These are phyloP conservation scores for Penicillium hordei DNA, from an alignment of 2,329 filamentous ascomycete genomes.

Conservation along the genomic window DNA sequence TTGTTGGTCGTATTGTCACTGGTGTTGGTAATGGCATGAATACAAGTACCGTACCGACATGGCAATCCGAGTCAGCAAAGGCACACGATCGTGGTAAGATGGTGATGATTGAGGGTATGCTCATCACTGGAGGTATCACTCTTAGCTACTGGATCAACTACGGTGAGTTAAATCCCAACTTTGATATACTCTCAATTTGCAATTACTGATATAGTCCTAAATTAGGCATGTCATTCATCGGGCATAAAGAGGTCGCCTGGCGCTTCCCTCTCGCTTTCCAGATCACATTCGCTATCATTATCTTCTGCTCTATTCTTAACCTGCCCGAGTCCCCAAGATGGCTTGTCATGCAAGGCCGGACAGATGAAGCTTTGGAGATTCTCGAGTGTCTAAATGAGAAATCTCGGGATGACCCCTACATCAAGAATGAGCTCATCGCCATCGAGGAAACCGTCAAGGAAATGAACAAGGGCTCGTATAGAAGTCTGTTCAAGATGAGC, in stretches of 20 bases:
- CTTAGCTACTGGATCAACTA: conserved; percentile 51
- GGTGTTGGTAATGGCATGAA: conserved; percentile 54
- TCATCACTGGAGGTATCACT: conserved; percentile 51
- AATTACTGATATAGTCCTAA: neutral
- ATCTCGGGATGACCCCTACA: conserved; percentile 40
- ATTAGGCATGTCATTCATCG: conserved; percentile 48
- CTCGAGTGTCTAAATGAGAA: conserved; percentile 48
- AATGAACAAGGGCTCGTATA: conserved; percentile 49
- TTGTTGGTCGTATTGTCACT: conserved; percentile 49
- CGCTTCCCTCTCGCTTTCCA: conserved; percentile 58
- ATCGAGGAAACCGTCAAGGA: conserved; percentile 53
- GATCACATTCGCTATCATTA: conserved; percentile 53
- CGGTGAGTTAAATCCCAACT: conserved; percentile 20
- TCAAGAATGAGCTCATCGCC: conserved; percentile 47
- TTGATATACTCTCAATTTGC: too few species aligned
- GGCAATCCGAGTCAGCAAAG: conserved; percentile 37
- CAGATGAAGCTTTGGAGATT: conserved; percentile 51
- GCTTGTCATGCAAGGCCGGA: conserved; percentile 55
- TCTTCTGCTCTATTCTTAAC: conserved; percentile 46
- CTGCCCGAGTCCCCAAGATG: conserved; percentile 58
- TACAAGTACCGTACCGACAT: conserved; percentile 51
- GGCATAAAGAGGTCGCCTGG: conserved; percentile 48
- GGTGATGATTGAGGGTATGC: conserved; percentile 51
- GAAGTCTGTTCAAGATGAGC: conserved; percentile 57
- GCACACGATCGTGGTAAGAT: conserved; percentile 37